A percentile compares a stretch with the other conserved stretches of the same genome.
These are phyloP conservation scores for Stephanocyclus meneghinianus DNA, from an alignment of 352 stramenopile species.

Conservation along the genomic window DNA sequence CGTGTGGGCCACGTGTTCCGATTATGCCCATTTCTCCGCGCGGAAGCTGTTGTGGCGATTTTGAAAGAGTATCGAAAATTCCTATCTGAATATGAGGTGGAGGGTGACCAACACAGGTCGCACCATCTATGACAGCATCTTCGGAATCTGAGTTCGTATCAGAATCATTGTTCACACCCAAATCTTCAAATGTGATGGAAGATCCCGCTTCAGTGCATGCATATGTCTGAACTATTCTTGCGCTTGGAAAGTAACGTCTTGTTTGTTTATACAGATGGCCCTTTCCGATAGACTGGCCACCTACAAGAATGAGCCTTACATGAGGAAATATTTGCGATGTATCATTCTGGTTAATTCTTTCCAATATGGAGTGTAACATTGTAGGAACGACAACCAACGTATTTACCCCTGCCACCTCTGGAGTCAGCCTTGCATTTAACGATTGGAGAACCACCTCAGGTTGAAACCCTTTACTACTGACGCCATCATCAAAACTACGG, in stretches of 20 bases:
- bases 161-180: slow-evolving; percentile 18
- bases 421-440: slow-evolving; percentile 4
- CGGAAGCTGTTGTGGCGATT: background rate
- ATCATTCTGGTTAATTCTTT: slow-evolving; percentile 9
- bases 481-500: background rate
- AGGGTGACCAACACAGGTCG: slow-evolving; percentile 64
- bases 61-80: slow-evolving; percentile 23
- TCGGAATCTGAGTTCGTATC: background rate
- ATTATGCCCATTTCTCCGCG: slow-evolving; percentile 73
- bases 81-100: slow-evolving; percentile 66
- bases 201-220: slow-evolving; percentile 85
- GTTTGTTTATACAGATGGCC: slow-evolving; percentile 31
- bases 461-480: slow-evolving; percentile 21
- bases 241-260: slow-evolving; percentile 71
- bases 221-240: slow-evolving; percentile 83
- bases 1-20: slow-evolving; percentile 76
- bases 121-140: slow-evolving; percentile 8
- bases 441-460: slow-evolving; percentile 26
- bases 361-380: slow-evolving; percentile 75
- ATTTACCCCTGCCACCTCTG: slow-evolving; percentile 47
- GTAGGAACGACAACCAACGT: slow-evolving; percentile 85
- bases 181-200: slow-evolving; percentile 81
- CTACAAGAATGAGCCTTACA: slow-evolving; percentile 80
- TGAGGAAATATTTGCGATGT: slow-evolving; percentile 20
- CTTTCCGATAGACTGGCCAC: slow-evolving; percentile 70